A percentile compares a stretch with the other conserved stretches of the same genome.
These are phyloP conservation scores for Chrysanthemum lavandulifolium DNA, from an alignment of 129 eudicot genomes.

Conservation along the genomic window DNA sequence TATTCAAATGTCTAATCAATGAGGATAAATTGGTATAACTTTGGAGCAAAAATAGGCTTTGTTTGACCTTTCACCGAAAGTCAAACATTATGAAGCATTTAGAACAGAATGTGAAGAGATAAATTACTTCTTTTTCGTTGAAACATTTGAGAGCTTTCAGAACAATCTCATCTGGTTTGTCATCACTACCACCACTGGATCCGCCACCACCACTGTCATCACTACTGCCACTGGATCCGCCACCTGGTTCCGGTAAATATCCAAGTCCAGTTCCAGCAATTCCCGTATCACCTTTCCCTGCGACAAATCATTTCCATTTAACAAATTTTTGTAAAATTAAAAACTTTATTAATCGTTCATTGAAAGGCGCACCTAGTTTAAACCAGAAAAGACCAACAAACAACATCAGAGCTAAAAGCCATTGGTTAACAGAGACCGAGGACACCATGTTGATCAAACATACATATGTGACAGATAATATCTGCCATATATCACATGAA, in stretches of 20 bases:
- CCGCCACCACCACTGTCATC: conserved; percentile 44
- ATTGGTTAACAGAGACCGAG: conserved; percentile 27
- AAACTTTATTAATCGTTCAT: background rate
- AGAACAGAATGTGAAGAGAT: background rate
- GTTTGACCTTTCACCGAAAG: background rate
- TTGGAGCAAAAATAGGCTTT: background rate
- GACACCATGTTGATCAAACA: conserved; percentile 35
- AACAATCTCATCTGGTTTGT: conserved; percentile 43
- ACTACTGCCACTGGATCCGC: conserved; percentile 32
- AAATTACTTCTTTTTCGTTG: conserved; percentile 49
- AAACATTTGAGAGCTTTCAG: conserved; percentile 61
- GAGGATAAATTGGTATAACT: background rate
- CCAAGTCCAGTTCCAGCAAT: conserved; percentile 37
- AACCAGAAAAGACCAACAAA: conserved; percentile 28
- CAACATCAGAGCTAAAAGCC: conserved; percentile 29
- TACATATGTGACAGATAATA: background rate
- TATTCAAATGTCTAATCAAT: background rate
- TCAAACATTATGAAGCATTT: conserved; percentile 9
- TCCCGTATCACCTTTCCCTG: conserved; percentile 41
- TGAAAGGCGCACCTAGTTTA: conserved; percentile 38
- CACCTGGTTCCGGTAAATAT: conserved; percentile 48
- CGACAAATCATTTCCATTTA: conserved; percentile 1
- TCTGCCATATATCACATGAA: conserved; percentile 19
- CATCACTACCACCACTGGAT: conserved; percentile 32
- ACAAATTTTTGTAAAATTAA: background rate